Evolutionary conservation across 2,329 filamentous ascomycete species (phyloP), one percentile per base, ranked within the genome.

Genomic region (Botrytis galanthina): DNA sequence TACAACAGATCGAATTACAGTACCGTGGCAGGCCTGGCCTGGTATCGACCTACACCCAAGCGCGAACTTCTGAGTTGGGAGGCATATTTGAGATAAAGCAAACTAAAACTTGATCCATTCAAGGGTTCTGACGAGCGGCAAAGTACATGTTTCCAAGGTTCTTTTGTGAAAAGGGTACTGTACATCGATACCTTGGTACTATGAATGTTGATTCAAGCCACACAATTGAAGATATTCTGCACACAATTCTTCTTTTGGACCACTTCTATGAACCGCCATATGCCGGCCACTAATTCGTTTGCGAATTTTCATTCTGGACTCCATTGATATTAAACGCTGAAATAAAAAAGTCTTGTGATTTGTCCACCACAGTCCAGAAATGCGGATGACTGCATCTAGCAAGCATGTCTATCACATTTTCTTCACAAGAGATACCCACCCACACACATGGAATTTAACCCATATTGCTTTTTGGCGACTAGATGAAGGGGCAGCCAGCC

Each of bases 351-450:
- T 67, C 70, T 72, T 72, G 29, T 72, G 63, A 72, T 72, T 72
- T 48, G 63, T 69, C 48, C 37, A 70, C n/a, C 20, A 46, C 44
- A 32, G 42, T 70, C 68, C 63, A 69, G 37, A 67, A 72, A 69
- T 69, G 71, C 64, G 62, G 48, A 69, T 72, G 71, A 72, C 71
- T 72, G 71, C 71, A 69, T 67, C 71, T 72, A 32, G 37, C 62
- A 63, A 42, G 71, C 71, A 72, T 72, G 51, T 72, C 64, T 72
- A 69, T 72, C 71, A 72, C 71, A 72, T 72, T 72, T 69, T 72
- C 71, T 72, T 72, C 71, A 60, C 26, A 54, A 61, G 42, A 63
- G 60, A 46, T 39, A 61, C 16, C 68, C 54, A 70, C 54, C 51
- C 68, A 70, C 32, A 44, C n/a, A 60, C 67, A 70, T 68, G 64